Evolutionary conservation across 306 rosid genomes (phyloP), one percentile per base, ranked within the genome.

Genomic region (Amphicarpaea edgeworthii): DNA sequence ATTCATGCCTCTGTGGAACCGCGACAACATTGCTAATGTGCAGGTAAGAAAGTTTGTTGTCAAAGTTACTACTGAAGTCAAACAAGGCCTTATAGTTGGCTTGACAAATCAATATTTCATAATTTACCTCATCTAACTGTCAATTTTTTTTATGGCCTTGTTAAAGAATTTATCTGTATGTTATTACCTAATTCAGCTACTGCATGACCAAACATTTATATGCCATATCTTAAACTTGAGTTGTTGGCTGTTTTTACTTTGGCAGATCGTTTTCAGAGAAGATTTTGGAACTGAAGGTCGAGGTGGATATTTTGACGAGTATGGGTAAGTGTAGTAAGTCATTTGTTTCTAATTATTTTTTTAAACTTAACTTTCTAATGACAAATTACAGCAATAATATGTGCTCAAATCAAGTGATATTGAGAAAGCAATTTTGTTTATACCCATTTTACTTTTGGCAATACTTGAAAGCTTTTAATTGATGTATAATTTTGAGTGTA

Each of bases 221-320:
- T 64, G 67, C 60, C 38, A 15, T 34, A 40, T 70, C 62, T 60
- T 70, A 57, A 78, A 65, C 58, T 32, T 78, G 8, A 49, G 40
- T 32, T 51, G 76, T 58, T 65, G 40, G 71, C 53, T 83, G 34
- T 32, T 67, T 75, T 70, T 38, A 64, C 58, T 73, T 53, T 86
- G 49, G 71, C 91, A 95, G 99, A 95, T 95, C 14, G 99, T 95
- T 79, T 95, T 95, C 81, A 90, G 90, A 85, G 99, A 95, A 88
- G 92, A 95, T 91, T 95, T 95, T 82, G 99, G 99, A 80, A 92
- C 93, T 78, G 99, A 95, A 8, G 99, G 99, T 19, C 97, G 99
- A 16, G 99, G 99, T 72, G 99, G 99, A 81, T 95, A 95, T 82
- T 95, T 95, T 83, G 99, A 95, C 78, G 85, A 95, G 75, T 95